These are phyloP conservation scores for Sanghuangporus weigelae DNA, from an alignment of 1,284 basidiomycete species.

Conservation along the genomic window DNA sequence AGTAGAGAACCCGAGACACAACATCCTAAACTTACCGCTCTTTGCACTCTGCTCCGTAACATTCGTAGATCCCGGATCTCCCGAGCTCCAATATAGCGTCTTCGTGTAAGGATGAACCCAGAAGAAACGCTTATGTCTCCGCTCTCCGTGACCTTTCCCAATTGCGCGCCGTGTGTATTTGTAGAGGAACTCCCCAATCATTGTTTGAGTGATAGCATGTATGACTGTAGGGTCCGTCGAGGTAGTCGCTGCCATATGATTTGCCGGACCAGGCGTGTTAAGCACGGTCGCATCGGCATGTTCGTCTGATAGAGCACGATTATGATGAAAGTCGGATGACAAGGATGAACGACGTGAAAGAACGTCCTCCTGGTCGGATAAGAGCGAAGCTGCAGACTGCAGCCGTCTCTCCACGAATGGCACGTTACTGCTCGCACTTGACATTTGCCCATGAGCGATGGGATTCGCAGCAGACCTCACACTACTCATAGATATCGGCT, in stretches of 20 bases:
- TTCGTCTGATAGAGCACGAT: conserved; percentile 31
- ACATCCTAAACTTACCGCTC: conserved; percentile 69
- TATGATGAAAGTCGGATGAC: conserved; percentile 57
- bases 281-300: background rate
- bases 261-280: conserved; percentile 22
- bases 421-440: conserved; percentile 35
- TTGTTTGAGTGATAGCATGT: conserved; percentile 97
- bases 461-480: conserved; percentile 70
- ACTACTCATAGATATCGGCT: conserved; percentile 72
- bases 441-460: conserved; percentile 41
- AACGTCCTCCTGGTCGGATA: conserved; percentile 52
- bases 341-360: conserved; percentile 72
- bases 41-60: conserved; percentile 92
- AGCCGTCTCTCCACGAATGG: conserved; percentile 45
- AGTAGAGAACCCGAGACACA: conserved; percentile 12
- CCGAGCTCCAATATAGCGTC: conserved; percentile 95
- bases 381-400: conserved; percentile 59
- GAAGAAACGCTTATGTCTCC: conserved; percentile 94
- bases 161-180: conserved; percentile 95
- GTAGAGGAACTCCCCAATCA: conserved; percentile 99
- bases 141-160: conserved; percentile 87
- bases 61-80: conserved; percentile 85
- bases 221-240: conserved; percentile 84
- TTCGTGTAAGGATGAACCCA: conserved; percentile 99
- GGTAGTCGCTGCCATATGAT: conserved; percentile 29